Base-by-base conservation (phyloP, 768 basidiomycete genomes). In the Tricholoma flavovirens region DNA sequence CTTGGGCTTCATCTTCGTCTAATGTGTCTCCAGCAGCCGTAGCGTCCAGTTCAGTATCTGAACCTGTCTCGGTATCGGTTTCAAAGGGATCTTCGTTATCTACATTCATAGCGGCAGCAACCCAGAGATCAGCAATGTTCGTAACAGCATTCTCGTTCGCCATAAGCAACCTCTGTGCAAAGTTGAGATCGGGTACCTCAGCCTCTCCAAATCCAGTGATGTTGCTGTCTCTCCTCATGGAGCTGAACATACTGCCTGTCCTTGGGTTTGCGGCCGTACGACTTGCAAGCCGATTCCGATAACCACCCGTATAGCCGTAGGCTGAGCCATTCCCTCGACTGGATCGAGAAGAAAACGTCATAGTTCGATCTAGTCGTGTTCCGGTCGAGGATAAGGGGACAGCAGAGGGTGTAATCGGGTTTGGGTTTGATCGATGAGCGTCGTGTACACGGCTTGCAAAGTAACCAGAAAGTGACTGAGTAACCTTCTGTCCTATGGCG, bases 61-160 rank as follows among this genome's bases (percentile, higher is more conserved):
- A 64, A 26, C 65, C 73, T 32, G 59, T 67, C 51, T 80, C 83
- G 43, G 74, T 73, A 55, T 84, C 86, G 10, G 72, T 75, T 62
- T 85, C 83, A 57, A 88, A 89, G 2, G 86, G 85, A 55, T 93
- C 86, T 60, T 94, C 93, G 62, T 90, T 88, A 66, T 96, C 94
- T 29, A 87, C 92, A 57, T 96, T 97, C 74, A 96, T 92, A 5
- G 96, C 97, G 17, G 95, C 90, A 4, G 93, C 93, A 51, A 98
- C 92, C 97, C 97, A 99, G 19, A 99, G 75, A 71, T 98, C 96
- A 21, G 93, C 91, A 65, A 99, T 90, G 62, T 88, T 93, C 55
- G 92, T 95, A 4, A 94, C 93, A 11, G 92, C 88, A 62, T 93
- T 90, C 71, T 97, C 94, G 70, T 97, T 97, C 17, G 96, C 96